Evolutionary conservation across 768 basidiomycete species (phyloP).

Genomic region (Leucogyrophana mollusca): DNA sequence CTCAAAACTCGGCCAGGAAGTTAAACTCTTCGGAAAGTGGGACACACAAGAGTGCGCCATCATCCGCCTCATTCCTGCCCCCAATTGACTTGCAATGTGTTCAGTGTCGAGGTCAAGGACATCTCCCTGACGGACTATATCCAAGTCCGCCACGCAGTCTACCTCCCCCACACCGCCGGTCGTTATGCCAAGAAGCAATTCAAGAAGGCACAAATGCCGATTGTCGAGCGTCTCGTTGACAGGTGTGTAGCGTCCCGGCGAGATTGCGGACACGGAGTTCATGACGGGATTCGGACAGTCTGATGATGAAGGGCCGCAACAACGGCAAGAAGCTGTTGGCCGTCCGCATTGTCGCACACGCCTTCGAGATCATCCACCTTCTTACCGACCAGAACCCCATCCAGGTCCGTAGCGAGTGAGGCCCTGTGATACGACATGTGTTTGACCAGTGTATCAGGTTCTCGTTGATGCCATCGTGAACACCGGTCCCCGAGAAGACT

Average conservation of each 20-base stretch:
- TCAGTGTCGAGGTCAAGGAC: slow-evolving; percentile 96
- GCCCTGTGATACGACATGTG: background rate
- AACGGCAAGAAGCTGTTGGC: slow-evolving; percentile 99
- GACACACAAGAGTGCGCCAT: slow-evolving; percentile 89
- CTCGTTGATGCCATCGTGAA: slow-evolving; percentile 99
- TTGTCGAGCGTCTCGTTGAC: slow-evolving; percentile 98
- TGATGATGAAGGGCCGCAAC: slow-evolving; percentile 99
- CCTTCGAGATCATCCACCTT: slow-evolving; percentile 99
- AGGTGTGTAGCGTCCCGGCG: slow-evolving; percentile 48
- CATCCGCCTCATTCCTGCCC: slow-evolving; percentile 1
- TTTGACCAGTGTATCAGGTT: slow-evolving; percentile 45
- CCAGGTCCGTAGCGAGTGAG: slow-evolving; percentile 60
- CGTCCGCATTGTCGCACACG: slow-evolving; percentile 98
- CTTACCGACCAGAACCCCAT: slow-evolving; percentile 99
- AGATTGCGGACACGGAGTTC: background rate
- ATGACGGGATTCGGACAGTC: slow-evolving; percentile 40
- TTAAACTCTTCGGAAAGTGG: slow-evolving; percentile 99
- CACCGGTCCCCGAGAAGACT: slow-evolving; percentile 99
- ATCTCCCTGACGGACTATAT: slow-evolving; percentile 99
- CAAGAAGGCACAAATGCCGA: slow-evolving; percentile 99
- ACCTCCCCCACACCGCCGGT: slow-evolving; percentile 97
- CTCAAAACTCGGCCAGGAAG: slow-evolving; percentile 76
- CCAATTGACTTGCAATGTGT: slow-evolving; percentile 13
- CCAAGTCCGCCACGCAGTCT: slow-evolving; percentile 97
- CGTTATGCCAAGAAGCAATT: slow-evolving; percentile 99